phyloP scores from a whole-genome alignment of 2,329 filamentous ascomycete genomes.

The Botrytis galanthina region DNA sequence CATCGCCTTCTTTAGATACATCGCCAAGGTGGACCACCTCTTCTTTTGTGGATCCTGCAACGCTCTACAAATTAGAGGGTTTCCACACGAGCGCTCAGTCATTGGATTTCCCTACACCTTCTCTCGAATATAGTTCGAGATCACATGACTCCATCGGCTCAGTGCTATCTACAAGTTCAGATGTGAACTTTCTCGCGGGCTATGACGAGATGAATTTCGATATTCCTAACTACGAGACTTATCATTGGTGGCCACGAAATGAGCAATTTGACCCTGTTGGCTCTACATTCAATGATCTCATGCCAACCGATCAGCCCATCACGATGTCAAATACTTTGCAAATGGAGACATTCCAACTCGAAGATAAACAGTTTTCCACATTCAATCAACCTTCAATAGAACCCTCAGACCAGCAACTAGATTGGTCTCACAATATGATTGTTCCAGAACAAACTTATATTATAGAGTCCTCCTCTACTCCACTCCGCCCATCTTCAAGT shows the following conservation, averaged over 20 bases:
- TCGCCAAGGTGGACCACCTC: constrained; percentile 10
- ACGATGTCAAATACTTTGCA: background rate
- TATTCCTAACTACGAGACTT: constrained; percentile 9
- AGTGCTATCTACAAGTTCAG: constrained; percentile 13
- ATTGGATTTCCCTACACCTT: constrained; percentile 14
- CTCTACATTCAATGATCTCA: background rate
- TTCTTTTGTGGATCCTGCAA: constrained; percentile 17
- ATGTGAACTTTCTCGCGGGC: constrained; percentile 11
- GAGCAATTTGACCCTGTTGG: background rate
- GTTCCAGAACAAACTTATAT: background rate
- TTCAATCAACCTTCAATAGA: background rate
- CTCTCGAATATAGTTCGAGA: constrained; percentile 19
- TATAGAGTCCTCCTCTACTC: background rate
- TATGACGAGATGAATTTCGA: constrained; percentile 18
- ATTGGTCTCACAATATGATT: background rate
- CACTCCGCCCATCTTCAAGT: constrained; percentile 16
- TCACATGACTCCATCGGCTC: constrained; percentile 20
- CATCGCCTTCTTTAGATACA: background rate
- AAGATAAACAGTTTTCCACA: background rate
- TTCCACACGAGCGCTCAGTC: constrained; percentile 17
- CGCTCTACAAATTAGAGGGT: constrained; percentile 19
- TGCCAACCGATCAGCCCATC: constrained; percentile 3
- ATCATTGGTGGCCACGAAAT: constrained; percentile 5
- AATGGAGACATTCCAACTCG: background rate
- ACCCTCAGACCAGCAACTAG: background rate